Percentiles rank a stretch among this genome's conserved stretches.
Evolutionary conservation across 1,139 yeast species (phyloP).

Genomic region (Sugiyamaella neomexicana): DNA sequence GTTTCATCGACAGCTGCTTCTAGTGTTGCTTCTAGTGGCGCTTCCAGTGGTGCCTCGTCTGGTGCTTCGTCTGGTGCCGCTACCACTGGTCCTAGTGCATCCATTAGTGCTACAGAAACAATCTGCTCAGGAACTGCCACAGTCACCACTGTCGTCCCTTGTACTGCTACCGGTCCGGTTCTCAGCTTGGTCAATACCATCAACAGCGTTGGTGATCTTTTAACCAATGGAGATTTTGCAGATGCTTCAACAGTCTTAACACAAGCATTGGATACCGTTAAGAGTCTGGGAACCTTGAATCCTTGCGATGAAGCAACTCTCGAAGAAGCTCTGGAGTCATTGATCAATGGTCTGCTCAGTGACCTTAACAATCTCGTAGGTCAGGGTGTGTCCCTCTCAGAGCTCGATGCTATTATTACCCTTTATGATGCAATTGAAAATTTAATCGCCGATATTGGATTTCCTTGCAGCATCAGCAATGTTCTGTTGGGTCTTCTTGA

Average conservation of each 20-base stretch:
- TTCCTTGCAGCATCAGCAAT: constrained; percentile 7
- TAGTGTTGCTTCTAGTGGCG: too few relatives aligned
- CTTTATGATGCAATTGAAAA: constrained; percentile 4
- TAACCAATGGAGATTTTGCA: constrained; percentile 1
- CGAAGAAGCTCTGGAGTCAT: neutral
- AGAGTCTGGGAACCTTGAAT: neutral
- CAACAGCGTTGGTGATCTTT: constrained; percentile 5
- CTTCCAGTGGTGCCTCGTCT: too few relatives aligned
- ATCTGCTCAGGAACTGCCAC: constrained; percentile 4
- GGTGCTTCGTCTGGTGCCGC: too few relatives aligned
- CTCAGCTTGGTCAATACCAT: constrained; percentile 5
- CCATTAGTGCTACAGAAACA: neutral
- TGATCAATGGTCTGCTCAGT: constrained; percentile 1
- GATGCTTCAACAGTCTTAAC: neutral
- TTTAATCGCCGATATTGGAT: neutral
- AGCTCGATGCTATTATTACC: constrained; percentile 8
- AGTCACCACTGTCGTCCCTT: constrained; percentile 2
- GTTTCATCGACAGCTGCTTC: too few relatives aligned
- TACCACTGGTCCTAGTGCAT: too few relatives aligned
- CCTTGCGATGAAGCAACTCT: constrained; percentile 9
- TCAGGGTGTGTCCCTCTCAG: constrained; percentile 9
- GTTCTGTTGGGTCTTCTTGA: constrained; percentile 3
- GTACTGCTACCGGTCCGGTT: constrained; percentile 6
- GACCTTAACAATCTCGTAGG: neutral
- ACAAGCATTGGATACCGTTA: constrained; percentile 4